Conservation (phyloP, 169 alveolate genomes). For the Cryptosporidium muris region DNA sequence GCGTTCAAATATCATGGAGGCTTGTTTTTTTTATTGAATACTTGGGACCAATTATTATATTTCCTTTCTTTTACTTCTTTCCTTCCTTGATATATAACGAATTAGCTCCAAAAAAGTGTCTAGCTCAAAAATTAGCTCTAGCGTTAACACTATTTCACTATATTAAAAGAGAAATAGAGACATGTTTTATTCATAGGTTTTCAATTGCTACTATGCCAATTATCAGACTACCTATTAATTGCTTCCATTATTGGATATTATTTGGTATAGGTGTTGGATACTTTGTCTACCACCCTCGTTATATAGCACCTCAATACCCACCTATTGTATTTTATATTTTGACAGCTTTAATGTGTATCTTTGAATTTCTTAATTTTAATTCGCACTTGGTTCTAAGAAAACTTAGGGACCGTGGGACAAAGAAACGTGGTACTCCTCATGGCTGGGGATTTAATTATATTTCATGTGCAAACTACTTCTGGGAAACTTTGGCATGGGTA, state of each 20-base stretch:
- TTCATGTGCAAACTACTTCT: constrained; percentile 97
- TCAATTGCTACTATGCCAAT: constrained; percentile 97
- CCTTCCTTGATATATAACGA: constrained; percentile 82
- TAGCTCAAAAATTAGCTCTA: constrained; percentile 81
- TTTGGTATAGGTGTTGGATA: constrained; percentile 91
- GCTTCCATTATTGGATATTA: constrained; percentile 96
- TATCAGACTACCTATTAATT: constrained; percentile 90
- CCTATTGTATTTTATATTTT: constrained; percentile 73
- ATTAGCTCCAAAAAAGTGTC: constrained; percentile 71
- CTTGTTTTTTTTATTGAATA: constrained; percentile 95
- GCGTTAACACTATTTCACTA: constrained; percentile 91
- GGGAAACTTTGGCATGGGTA: constrained; percentile 96
- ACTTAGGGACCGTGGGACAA: constrained; percentile 91
- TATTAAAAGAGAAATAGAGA: constrained; percentile 96
- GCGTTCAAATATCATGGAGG: constrained; percentile 96
- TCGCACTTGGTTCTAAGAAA: constrained; percentile 93
- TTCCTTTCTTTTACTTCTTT: constrained; percentile 89
- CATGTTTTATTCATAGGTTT: constrained; percentile 95
- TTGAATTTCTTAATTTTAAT: constrained; percentile 91
- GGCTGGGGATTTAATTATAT: constrained; percentile 95
- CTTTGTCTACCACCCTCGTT: constrained; percentile 93
- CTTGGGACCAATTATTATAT: constrained; percentile 96
- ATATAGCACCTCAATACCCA: constrained; percentile 80
- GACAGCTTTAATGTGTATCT: constrained; percentile 77
- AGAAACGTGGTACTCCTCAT: constrained; percentile 91